Conservation (phyloP, 78 protist species). For the Capsaspora owczarzaki region DNA sequence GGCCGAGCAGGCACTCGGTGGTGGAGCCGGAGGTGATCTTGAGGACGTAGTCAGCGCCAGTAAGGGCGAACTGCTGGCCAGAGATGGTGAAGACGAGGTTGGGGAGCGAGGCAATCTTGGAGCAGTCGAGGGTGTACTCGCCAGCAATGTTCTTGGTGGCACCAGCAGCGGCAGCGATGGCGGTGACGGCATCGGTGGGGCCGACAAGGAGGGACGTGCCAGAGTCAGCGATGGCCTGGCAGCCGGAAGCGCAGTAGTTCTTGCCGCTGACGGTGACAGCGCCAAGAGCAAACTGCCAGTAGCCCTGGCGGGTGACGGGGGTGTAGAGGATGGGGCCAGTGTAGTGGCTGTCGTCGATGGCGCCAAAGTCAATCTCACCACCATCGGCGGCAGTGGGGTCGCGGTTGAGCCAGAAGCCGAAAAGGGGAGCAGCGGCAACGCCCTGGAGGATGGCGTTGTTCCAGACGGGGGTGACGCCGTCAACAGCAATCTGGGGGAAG, state of each 20-base stretch:
- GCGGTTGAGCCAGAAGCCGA: constrained; percentile 78
- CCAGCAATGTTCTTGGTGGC: constrained; percentile 3
- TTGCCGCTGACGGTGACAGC: neutral
- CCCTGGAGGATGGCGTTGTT: constrained; percentile 62
- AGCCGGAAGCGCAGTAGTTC: constrained; percentile 30
- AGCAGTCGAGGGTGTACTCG: constrained; percentile 47
- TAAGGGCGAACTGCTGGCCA: constrained; percentile 63
- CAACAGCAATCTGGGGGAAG: constrained; percentile 75
- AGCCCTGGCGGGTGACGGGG: constrained; percentile 44
- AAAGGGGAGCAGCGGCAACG: constrained; percentile 42
- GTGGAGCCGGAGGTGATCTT: constrained; percentile 44
- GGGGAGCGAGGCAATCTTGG: constrained; percentile 57
- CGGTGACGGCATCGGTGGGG: constrained; percentile 49
- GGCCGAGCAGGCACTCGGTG: constrained; percentile 80
- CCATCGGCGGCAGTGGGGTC: constrained; percentile 38
- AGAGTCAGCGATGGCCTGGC: constrained; percentile 87
- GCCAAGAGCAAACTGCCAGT: constrained; percentile 55
- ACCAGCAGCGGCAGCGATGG: constrained; percentile 41
- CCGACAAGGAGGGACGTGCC: constrained; percentile 92
- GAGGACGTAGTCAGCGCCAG: constrained; percentile 79
- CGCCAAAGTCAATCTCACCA: constrained; percentile 87
- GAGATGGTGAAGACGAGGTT: constrained; percentile 43
- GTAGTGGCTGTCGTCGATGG: constrained; percentile 51
- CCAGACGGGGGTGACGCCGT: constrained; percentile 73
- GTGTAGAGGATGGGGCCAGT: constrained; percentile 44